A percentile compares a stretch with the other conserved stretches of the same genome.
These are phyloP conservation scores for Pseudogymnoascus sp. DNA, from an alignment of 2,329 filamentous ascomycete genomes.

Conservation along the genomic window DNA sequence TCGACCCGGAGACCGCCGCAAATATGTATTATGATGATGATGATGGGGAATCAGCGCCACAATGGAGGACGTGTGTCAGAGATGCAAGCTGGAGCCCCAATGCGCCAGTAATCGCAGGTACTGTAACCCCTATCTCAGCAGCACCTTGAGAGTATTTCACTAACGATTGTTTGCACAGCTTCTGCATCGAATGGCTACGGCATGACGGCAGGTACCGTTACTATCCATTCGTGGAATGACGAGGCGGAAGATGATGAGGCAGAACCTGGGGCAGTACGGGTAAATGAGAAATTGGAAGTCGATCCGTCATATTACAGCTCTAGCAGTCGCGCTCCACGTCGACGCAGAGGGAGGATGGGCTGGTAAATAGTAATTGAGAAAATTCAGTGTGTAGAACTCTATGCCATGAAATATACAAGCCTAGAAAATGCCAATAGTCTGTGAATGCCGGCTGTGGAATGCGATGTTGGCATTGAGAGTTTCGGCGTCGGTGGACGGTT, in stretches of 20 bases:
- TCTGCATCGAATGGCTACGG: constrained; percentile 66
- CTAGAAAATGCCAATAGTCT: neutral
- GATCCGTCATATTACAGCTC: constrained; percentile 17
- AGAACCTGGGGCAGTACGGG: constrained; percentile 36
- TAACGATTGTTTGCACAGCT: constrained; percentile 34
- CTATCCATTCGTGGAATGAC: constrained; percentile 62
- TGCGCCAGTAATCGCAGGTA: constrained; percentile 52
- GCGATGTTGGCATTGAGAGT: neutral
- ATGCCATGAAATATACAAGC: neutral
- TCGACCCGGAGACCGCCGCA: constrained; percentile 31
- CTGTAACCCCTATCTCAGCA: constrained; percentile 10
- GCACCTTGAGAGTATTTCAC: neutral
- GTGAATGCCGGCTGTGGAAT: neutral
- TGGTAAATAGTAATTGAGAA: neutral
- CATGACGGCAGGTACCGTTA: constrained; percentile 56
- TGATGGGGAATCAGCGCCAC: constrained; percentile 11
- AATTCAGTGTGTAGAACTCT: neutral
- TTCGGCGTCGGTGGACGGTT: neutral
- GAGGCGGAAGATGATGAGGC: constrained; percentile 50
- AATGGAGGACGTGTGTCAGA: constrained; percentile 61
- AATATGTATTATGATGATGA: constrained; percentile 23
- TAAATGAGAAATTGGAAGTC: constrained; percentile 35
- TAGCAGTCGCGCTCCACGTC: neutral
- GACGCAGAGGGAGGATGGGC: neutral
- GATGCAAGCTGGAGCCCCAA: constrained; percentile 68